phyloP scores from a whole-genome alignment of 78 protist genomes.

The Dictyostelium firmibasis region DNA sequence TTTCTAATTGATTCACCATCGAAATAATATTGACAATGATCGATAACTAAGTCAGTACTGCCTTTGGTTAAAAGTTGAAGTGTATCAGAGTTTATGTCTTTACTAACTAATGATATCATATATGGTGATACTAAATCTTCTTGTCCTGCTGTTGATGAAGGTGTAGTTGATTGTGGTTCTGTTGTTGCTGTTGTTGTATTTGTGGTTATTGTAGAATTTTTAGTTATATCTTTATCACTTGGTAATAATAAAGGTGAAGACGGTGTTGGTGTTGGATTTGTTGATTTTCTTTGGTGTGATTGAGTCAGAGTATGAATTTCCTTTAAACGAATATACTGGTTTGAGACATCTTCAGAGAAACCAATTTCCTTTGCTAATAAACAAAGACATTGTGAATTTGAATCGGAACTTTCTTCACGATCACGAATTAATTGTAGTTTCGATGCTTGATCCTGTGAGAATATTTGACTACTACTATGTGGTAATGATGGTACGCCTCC shows the following conservation, averaged over 20 bases:
- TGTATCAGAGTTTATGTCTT: constrained; percentile 54
- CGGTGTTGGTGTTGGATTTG: background rate
- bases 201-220: background rate
- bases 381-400: constrained; percentile 80
- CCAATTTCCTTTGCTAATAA: constrained; percentile 79
- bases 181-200: background rate
- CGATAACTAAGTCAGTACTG: constrained; percentile 71
- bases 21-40: constrained; percentile 71
- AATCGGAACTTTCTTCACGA: constrained; percentile 57
- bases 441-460: constrained; percentile 47
- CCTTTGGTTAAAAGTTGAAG: constrained; percentile 71
- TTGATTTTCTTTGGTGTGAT: background rate
- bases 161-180: background rate
- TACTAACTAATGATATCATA: constrained; percentile 73
- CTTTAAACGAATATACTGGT: constrained; percentile 46
- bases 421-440: constrained; percentile 77
- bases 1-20: constrained; percentile 58
- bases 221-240: background rate
- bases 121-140: constrained; percentile 21
- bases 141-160: background rate
- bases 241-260: background rate
- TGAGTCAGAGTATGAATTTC: constrained; percentile 75
- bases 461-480: constrained; percentile 1
- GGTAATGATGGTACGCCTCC: background rate
- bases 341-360: constrained; percentile 69